Base-by-base conservation (phyloP, 805 yeast genomes). In the Pichia paraexigua region DNA sequence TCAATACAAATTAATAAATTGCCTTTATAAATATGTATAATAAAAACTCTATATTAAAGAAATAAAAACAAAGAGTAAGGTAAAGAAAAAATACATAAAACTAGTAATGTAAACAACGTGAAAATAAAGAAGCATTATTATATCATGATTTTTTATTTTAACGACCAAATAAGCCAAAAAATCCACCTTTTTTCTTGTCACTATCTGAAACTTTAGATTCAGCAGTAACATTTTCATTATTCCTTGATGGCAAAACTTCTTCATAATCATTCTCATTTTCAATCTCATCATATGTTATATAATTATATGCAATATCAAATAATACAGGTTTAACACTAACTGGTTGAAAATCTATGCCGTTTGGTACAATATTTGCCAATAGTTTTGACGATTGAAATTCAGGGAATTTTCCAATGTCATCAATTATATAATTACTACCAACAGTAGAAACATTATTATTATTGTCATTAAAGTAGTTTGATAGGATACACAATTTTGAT, bases 301-400 rank as follows among this genome's bases (percentile, higher is more conserved):
- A 90, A 64, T 90, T 91, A 72, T 75, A 91, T 0, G 95, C 98
- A 57, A 88, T 73, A 64, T 92, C 99, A 61, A 89, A 94, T 61
- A 91, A 77, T 11, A 90, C 95, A 0, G 99, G 97, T 68, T 94
- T 92, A 52, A 84, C 79, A 49, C 82, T 76, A 1, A 87, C 79
- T 1, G 95, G 86, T 56, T 69, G 71, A 41, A 89, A 46, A n/a
- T 54, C 47, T 13, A 65, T 60, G 5, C 63, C 60, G 20, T 70
- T 53, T 48, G 66, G 60, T 3, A 65, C 69, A 47, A 69, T 54
- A 25, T 48, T 59, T 2, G 67, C 62, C 44, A 75, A 54, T 1
- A 73, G 58, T 32, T 62, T 63, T 10, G 57, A 55, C 30, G 62
- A 47, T 10, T 69, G 56, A 39, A 60, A 58, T 43, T 51, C 53